Percentiles rank a stretch among this genome's conserved stretches.
These are phyloP conservation scores for Candida dajiaensis DNA, from an alignment of 805 yeast species.

Conservation along the genomic window DNA sequence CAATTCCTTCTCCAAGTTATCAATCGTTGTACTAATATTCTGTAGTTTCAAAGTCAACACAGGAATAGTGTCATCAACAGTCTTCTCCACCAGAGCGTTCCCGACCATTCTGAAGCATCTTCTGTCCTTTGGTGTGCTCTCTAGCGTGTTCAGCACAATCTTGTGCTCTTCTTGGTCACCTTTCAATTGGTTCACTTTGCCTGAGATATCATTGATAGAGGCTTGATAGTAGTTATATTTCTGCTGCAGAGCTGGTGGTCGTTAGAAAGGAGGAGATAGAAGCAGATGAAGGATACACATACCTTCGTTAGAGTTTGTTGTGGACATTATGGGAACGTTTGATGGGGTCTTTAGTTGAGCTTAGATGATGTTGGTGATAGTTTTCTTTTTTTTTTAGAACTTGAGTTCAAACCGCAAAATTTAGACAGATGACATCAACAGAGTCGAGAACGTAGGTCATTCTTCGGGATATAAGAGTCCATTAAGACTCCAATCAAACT, in stretches of 20 bases:
- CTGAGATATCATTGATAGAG: slow-evolving; percentile 38
- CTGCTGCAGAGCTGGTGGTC: slow-evolving; percentile 33
- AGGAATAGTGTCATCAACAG: slow-evolving; percentile 70
- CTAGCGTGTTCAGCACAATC: slow-evolving; percentile 55
- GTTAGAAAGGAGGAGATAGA: neutral
- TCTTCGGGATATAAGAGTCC: too few species aligned
- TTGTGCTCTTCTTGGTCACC: slow-evolving; percentile 42
- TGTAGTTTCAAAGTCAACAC: slow-evolving; percentile 49
- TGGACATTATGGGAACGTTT: neutral
- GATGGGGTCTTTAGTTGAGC: too few species aligned
- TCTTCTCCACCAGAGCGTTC: slow-evolving; percentile 80
- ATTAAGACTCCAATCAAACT: too few species aligned
- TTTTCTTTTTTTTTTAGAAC: neutral
- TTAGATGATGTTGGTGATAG: neutral
- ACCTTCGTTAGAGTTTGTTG: neutral
- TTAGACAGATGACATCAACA: too few species aligned
- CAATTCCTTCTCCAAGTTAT: slow-evolving; percentile 29
- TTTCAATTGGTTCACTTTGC: slow-evolving; percentile 42
- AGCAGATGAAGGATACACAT: neutral
- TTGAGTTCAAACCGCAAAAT: too few species aligned
- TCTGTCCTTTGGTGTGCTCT: slow-evolving; percentile 48
- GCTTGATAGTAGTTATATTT: slow-evolving; percentile 48
- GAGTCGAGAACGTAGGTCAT: too few species aligned
- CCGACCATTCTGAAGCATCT: slow-evolving; percentile 92
- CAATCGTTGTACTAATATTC: slow-evolving; percentile 37